Evolutionary conservation across 768 basidiomycete genomes (phyloP).

Genomic region (Fistulinella prunicolor): DNA sequence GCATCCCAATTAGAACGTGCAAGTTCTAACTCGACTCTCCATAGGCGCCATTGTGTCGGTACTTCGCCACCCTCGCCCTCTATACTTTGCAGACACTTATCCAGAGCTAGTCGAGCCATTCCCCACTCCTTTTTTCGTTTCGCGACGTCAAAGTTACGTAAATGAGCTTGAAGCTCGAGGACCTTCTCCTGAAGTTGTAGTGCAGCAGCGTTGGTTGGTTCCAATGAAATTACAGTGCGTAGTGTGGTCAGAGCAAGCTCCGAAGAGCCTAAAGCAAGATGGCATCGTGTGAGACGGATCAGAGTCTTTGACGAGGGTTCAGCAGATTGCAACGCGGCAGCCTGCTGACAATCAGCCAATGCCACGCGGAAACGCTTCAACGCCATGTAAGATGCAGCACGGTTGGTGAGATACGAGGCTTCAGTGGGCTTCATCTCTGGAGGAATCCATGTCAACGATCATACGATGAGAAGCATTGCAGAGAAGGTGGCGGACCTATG

Average conservation of each 20-base stretch:
- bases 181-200: constrained; percentile 61
- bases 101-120: constrained; percentile 74
- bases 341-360: constrained; percentile 75
- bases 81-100: constrained; percentile 69
- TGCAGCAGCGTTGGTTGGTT: constrained; percentile 59
- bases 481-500: constrained; percentile 46
- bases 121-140: constrained; percentile 66
- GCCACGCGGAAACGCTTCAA: constrained; percentile 74
- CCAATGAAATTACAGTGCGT: constrained; percentile 55
- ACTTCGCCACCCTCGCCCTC: constrained; percentile 74
- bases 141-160: constrained; percentile 61
- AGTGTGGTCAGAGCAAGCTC: constrained; percentile 66
- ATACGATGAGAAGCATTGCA: constrained; percentile 20
- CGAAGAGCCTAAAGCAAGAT: constrained; percentile 72
- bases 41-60: constrained; percentile 77
- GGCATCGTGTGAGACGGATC: constrained; percentile 79
- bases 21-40: constrained; percentile 77
- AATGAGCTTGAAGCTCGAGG: constrained; percentile 57
- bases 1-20: constrained; percentile 68
- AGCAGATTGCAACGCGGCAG: constrained; percentile 59
- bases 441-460: constrained; percentile 5
- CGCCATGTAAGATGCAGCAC: constrained; percentile 83
- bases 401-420: constrained; percentile 78
- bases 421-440: constrained; percentile 61
- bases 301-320: constrained; percentile 73